Base-by-base conservation (phyloP, 441 rosid species). In the Bocquillonia castaneifolia region DNA sequence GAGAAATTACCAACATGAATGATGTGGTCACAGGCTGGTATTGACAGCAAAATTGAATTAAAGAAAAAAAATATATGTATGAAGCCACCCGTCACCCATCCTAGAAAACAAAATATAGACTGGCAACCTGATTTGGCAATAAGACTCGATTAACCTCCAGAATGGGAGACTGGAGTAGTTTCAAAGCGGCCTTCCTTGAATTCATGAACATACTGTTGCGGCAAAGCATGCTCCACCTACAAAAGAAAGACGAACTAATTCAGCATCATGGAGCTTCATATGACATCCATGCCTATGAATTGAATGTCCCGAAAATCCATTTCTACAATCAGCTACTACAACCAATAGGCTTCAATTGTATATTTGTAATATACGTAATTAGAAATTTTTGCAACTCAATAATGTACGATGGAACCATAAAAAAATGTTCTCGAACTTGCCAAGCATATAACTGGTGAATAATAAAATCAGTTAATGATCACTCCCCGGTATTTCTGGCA, bases 221-320 rank as follows among this genome's bases (percentile, higher is more conserved):
- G 97, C 80, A 94, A 75, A 70, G 93, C 80, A 81, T 90, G 96
- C 82, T 94, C 99, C 74, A 40, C 90, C 99, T 94, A 74, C 83
- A 76, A 63, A 36, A 59, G 22, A 18, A 69, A 72, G 67, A 68
- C n/a, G n/a, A n/a, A n/a, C 45, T 26, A 26, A 52, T 47, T 0
- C 17, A 40, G 52, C 7, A 44, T 34, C 18, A 17, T 18, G 10
- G 37, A n/a, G 52, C 32, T 25, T 14, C 3, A 25, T 6, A n/a
- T 17, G 48, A 61, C 18, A 20, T 1, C 50, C 17, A 45, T 8
- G 2, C 6, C 8, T 18, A 20, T 10, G 6, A 48, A 12, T 42
- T 48, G 1, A 6, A 5, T 18, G 3, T 22, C 5, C 22, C 1
- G 0, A 2, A 18, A 6, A 6, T 18, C n/a, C 53, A n/a, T 4